Base-by-base conservation (phyloP, 176 grass and related monocot genomes). In the Urochloa ruziziensis region DNA sequence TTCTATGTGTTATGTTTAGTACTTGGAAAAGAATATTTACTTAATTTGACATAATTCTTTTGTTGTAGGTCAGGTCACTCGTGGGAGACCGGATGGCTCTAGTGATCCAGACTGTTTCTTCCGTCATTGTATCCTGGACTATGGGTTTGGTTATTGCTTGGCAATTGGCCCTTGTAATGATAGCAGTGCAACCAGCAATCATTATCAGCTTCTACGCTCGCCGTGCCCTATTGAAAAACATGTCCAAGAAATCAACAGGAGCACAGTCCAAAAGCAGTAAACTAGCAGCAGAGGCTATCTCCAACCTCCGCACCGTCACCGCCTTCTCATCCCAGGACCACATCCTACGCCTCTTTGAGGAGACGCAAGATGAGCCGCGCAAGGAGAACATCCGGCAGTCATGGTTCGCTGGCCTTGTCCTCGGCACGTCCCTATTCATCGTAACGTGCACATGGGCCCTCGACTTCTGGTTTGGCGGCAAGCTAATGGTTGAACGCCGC, bases 401-500 rank as follows among this genome's bases (percentile, higher is more conserved):
- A 10, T 98, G 95, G 95, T 91, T 86, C 61, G 92, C 95, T 8
- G 95, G 95, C 23, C 59, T 94, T 10, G 92, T 88, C 63, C 92
- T 95, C 2, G 84, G 89, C 54, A 88, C 82, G 37, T 95, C 95
- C 32, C 85, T 90, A 79, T 86, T 86, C 62, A 79, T 95, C 37
- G 89, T 91, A 84, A 88, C 71, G 36, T 82, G 70, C 73, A 86
- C 95, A 34, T 98, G 88, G 88, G 86, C 92, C 52, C 89, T 98
- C n/a, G 89, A 91, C 54, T 98, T 98, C 58, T 98, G 95, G 95
- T 98, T 90, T 46, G 92, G 95, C 21, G 90, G 90, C 37, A 83
- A 46, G 84, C 95, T 95, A 33, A 77, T 94, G 39, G 42, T 61
- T 29, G 29, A 86, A 32, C 68, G 83, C 15, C 54, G 79, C 48